These are phyloP conservation scores for Fomitiporia mediterranea DNA, from an alignment of 1,284 basidiomycete genomes.

Conservation along the genomic window DNA sequence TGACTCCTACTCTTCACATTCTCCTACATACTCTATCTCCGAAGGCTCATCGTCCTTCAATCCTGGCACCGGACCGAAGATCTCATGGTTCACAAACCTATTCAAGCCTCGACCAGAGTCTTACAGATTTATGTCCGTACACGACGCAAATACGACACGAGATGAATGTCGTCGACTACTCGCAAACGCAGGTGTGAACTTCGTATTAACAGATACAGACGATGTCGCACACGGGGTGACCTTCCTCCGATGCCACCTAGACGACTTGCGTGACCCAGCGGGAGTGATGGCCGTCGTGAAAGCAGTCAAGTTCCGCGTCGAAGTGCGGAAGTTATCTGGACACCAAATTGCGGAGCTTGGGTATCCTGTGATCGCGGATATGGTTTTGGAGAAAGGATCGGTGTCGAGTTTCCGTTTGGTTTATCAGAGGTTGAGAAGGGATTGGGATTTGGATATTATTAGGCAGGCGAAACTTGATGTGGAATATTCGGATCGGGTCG, in stretches of 20 bases:
- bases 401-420: constrained; percentile 74
- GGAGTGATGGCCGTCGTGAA: constrained; percentile 57
- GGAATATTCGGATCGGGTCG: not conserved
- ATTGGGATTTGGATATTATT: constrained; percentile 63
- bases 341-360: constrained; percentile 41
- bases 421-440: constrained; percentile 59
- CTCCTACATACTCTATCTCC: constrained; percentile 16
- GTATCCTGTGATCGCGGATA: constrained; percentile 52
- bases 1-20: constrained; percentile 10
- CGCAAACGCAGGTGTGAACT: constrained; percentile 62
- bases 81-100: constrained; percentile 84
- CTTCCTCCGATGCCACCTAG: constrained; percentile 64
- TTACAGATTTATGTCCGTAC: constrained; percentile 59
- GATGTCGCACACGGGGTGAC: constrained; percentile 42
- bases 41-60: constrained; percentile 36
- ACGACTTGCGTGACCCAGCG: constrained; percentile 51
- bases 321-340: constrained; percentile 48
- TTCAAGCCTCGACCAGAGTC: constrained; percentile 81
- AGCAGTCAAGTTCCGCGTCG: constrained; percentile 73
- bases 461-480: not conserved
- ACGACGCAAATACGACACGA: constrained; percentile 65
- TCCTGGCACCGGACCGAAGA: constrained; percentile 49
- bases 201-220: constrained; percentile 62
- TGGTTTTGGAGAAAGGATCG: constrained; percentile 85
- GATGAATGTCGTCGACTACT: constrained; percentile 72